phyloP scores from a whole-genome alignment of 768 basidiomycete genomes.

The Crepidotus variabilis region DNA sequence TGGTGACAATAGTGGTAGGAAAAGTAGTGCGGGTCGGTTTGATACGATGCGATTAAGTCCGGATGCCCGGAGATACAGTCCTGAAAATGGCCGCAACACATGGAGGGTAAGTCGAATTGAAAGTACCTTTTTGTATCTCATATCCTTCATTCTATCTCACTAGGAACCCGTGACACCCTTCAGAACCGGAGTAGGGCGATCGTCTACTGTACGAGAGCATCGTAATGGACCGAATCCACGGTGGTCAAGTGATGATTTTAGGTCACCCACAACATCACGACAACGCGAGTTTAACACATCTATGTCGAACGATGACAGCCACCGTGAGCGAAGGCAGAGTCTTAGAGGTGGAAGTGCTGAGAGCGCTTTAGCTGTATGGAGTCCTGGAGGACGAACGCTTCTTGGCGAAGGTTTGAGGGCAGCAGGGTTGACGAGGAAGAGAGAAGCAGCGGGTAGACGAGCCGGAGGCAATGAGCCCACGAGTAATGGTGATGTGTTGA shows the following conservation, averaged over 20 bases:
- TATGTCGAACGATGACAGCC: slow-evolving; percentile 9
- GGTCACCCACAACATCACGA: slow-evolving; percentile 16
- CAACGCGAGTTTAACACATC: slow-evolving; percentile 18
- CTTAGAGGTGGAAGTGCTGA: slow-evolving; percentile 69
- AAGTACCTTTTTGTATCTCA: not conserved
- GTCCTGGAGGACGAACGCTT: slow-evolving; percentile 46
- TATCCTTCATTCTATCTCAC: not conserved
- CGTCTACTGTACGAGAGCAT: slow-evolving; percentile 27
- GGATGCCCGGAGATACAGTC: not conserved
- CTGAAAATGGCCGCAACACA: slow-evolving; percentile 6
- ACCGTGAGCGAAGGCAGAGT: slow-evolving; percentile 48
- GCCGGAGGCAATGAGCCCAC: not conserved
- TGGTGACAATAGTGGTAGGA: slow-evolving; percentile 6
- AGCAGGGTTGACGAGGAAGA: slow-evolving; percentile 54
- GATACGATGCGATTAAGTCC: slow-evolving; percentile 1
- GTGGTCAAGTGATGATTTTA: slow-evolving; percentile 25
- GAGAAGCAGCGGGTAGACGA: slow-evolving; percentile 13
- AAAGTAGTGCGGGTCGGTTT: slow-evolving; percentile 7
- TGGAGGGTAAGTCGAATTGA: slow-evolving; percentile 12
- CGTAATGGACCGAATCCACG: slow-evolving; percentile 12
- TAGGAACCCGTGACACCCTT: slow-evolving; percentile 39
- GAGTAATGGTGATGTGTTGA: slow-evolving; percentile 21
- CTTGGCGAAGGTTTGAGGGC: slow-evolving; percentile 68
- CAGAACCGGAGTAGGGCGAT: slow-evolving; percentile 19
- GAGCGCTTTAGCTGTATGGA: slow-evolving; percentile 44